Conservation (phyloP, 2,329 filamentous ascomycete genomes). For the Alternaria triticina region DNA sequence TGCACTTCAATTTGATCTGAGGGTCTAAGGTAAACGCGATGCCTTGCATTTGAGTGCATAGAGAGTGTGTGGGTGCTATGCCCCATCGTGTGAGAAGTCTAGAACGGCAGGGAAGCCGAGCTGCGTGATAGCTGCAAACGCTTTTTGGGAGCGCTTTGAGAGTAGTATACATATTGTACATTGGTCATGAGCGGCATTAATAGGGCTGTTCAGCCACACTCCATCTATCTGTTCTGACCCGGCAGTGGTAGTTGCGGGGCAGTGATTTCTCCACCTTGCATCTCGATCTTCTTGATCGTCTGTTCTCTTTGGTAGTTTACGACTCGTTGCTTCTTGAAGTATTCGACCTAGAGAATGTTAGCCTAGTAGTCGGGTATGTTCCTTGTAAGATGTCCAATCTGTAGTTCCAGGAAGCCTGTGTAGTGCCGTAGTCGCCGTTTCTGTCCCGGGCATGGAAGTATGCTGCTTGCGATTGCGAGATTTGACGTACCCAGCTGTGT, state of each 20-base stretch:
- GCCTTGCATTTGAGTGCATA: background rate
- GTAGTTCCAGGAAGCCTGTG: background rate
- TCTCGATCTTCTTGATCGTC: slow-evolving; percentile 58
- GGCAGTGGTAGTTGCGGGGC: slow-evolving; percentile 43
- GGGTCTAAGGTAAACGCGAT: background rate
- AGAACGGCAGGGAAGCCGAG: background rate
- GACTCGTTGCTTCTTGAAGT: slow-evolving; percentile 96
- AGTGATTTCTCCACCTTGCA: slow-evolving; percentile 50
- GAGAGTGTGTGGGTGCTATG: background rate
- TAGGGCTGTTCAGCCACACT: background rate
- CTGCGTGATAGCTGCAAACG: background rate
- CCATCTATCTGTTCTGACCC: slow-evolving; percentile 20
- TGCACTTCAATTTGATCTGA: background rate
- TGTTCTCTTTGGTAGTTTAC: slow-evolving; percentile 87
- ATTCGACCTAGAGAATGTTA: slow-evolving; percentile 72
- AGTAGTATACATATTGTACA: slow-evolving; percentile 17
- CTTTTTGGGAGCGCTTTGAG: background rate
- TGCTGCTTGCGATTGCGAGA: background rate
- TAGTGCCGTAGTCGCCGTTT: background rate
- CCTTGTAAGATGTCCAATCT: background rate
- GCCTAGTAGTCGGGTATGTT: background rate
- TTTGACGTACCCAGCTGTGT: slow-evolving; percentile 79
- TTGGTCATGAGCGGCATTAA: slow-evolving; percentile 14
- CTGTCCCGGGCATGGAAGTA: background rate
- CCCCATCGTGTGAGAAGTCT: background rate